These are phyloP conservation scores for Sonneratia caseolaris DNA, from an alignment of 345 rosid genomes.

Conservation along the genomic window DNA sequence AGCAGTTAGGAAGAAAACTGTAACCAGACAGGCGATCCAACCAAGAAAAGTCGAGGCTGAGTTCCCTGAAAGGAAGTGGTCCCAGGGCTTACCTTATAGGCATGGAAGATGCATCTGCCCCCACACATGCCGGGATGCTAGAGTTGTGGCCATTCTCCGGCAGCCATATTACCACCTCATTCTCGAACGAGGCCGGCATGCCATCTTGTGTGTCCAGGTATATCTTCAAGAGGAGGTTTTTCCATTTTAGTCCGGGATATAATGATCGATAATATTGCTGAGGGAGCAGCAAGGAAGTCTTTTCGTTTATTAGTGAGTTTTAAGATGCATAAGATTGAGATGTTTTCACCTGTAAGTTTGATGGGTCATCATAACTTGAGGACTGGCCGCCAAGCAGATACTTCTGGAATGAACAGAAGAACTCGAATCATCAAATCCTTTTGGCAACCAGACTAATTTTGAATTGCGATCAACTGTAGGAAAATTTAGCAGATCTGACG, in stretches of 20 bases:
- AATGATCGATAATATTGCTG: background rate
- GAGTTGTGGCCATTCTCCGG: conserved; percentile 6
- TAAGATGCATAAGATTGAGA: background rate
- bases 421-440: background rate
- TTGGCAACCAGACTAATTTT: background rate
- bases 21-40: background rate
- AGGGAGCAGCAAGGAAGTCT: background rate
- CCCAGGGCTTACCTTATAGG: background rate
- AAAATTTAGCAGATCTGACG: background rate
- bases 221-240: background rate
- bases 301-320: background rate
- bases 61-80: background rate
- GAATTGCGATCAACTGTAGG: background rate
- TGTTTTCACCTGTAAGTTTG: conserved; percentile 4
- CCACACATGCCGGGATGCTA: background rate
- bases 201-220: conserved; percentile 8
- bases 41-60: background rate
- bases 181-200: conserved; percentile 3
- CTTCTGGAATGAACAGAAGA: conserved; percentile 1
- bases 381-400: conserved; percentile 7
- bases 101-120: conserved; percentile 1
- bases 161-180: conserved; percentile 6
- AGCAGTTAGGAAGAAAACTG: no score
- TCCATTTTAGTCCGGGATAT: background rate
- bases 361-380: conserved; percentile 1